A percentile compares a stretch with the other conserved stretches of the same genome.
These are phyloP conservation scores for Scorias spongiosa DNA, from an alignment of 2,329 filamentous ascomycete species.

Conservation along the genomic window DNA sequence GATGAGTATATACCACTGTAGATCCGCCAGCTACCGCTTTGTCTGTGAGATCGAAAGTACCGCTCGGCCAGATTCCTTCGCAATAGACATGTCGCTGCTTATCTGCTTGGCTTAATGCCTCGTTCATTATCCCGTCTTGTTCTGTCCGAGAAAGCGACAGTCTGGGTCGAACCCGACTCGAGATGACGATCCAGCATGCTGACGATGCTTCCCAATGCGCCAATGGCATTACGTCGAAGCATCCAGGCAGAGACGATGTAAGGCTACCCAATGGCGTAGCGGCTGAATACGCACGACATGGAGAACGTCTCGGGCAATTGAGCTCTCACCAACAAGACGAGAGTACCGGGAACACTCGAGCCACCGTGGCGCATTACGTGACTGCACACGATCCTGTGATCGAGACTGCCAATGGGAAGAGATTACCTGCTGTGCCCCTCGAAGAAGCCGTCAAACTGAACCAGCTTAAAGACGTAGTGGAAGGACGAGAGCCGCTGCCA, in stretches of 20 bases:
- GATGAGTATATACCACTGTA: too few species aligned
- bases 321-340: constrained; percentile 25
- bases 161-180: too few species aligned
- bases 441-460: constrained; percentile 59
- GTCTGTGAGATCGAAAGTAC: too few species aligned
- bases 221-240: too few species aligned
- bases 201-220: too few species aligned
- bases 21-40: too few species aligned
- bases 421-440: constrained; percentile 53
- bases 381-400: constrained; percentile 61
- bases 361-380: constrained; percentile 44
- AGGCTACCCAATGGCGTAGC: constrained; percentile 1
- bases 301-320: constrained; percentile 31
- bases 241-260: background rate
- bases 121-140: too few species aligned
- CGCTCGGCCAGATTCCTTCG: too few species aligned
- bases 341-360: constrained; percentile 33
- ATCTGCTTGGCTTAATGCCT: too few species aligned
- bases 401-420: constrained; percentile 48
- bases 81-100: too few species aligned
- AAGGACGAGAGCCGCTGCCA: constrained; percentile 21
- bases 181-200: too few species aligned
- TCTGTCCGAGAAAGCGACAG: too few species aligned
- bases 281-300: constrained; percentile 45
- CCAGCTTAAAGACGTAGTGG: constrained; percentile 37